Evolutionary conservation across 768 basidiomycete species (phyloP).

Genomic region (Mycena sanguinolenta): DNA sequence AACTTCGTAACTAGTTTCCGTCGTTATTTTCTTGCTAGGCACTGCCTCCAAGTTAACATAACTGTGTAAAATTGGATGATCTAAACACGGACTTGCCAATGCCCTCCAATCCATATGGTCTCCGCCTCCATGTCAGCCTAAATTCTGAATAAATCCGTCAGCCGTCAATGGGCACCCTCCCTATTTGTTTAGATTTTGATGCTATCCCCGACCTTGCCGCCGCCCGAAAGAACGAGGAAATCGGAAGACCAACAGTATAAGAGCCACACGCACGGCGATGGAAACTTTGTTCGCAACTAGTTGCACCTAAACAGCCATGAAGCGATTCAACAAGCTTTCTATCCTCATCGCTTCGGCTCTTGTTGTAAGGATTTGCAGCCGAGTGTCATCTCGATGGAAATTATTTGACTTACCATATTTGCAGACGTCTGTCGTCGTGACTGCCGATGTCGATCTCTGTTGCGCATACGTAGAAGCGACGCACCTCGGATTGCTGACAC

Average conservation of each 20-base stretch:
- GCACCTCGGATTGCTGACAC: not conserved
- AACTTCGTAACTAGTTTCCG: too few relatives aligned
- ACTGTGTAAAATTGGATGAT: too few relatives aligned
- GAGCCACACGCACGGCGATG: conserved; percentile 4
- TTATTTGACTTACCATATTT: conserved; percentile 4
- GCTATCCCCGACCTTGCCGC: not conserved
- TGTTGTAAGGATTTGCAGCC: not conserved
- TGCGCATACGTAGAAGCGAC: not conserved
- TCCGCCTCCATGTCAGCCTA: too few relatives aligned
- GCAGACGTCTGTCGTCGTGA: conserved; percentile 1
- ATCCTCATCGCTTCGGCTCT: not conserved
- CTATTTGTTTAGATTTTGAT: too few relatives aligned
- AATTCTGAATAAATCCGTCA: too few relatives aligned
- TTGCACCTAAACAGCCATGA: not conserved
- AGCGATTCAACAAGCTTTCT: not conserved
- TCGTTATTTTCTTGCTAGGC: too few relatives aligned
- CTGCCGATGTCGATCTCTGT: conserved; percentile 1
- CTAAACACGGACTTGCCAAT: too few relatives aligned
- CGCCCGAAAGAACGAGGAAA: conserved; percentile 1
- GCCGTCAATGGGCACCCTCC: too few relatives aligned
- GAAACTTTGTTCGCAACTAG: not conserved
- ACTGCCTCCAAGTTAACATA: too few relatives aligned
- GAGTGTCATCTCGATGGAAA: not conserved
- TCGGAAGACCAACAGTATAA: too few relatives aligned
- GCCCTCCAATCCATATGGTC: too few relatives aligned